These are phyloP conservation scores for Geotrichum bryndzae DNA, from an alignment of 1,139 yeast genomes.

Conservation along the genomic window DNA sequence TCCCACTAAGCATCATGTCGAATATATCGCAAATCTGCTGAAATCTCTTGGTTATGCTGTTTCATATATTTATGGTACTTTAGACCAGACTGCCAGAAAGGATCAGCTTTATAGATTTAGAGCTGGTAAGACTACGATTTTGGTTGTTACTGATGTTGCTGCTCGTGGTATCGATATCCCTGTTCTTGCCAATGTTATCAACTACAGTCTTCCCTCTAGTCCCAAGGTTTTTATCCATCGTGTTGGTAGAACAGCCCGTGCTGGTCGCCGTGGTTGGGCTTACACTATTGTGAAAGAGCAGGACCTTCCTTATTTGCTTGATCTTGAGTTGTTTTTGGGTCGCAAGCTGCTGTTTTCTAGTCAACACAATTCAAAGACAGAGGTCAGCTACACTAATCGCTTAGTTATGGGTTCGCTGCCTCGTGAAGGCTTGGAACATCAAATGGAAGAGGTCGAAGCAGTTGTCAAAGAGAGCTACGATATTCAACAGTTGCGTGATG, in stretches of 20 bases:
- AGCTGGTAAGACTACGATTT: constrained; percentile 68
- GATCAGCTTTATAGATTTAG: constrained; percentile 82
- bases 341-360: constrained; percentile 58
- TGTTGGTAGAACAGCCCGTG: constrained; percentile 99
- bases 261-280: constrained; percentile 98
- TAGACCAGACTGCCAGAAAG: constrained; percentile 92
- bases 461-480: constrained; percentile 65
- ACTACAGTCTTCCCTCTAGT: constrained; percentile 83
- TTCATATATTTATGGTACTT: constrained; percentile 86
- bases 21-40: constrained; percentile 66
- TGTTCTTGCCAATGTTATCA: constrained; percentile 85
- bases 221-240: constrained; percentile 93
- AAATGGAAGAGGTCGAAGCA: constrained; percentile 65
- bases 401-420: constrained; percentile 83
- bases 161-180: constrained; percentile 99
- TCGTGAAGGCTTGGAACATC: constrained; percentile 59
- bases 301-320: constrained; percentile 85
- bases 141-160: constrained; percentile 97
- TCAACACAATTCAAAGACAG: constrained; percentile 42
- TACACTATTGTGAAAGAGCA: constrained; percentile 79
- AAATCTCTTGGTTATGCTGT: constrained; percentile 77
- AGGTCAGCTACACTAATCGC: constrained; percentile 64
- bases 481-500: constrained; percentile 55
- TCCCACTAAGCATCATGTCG: constrained; percentile 97
- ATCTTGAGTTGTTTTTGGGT: constrained; percentile 85